Conservation (phyloP, 805 yeast species). For the Metahyphopichia silvanorum region DNA sequence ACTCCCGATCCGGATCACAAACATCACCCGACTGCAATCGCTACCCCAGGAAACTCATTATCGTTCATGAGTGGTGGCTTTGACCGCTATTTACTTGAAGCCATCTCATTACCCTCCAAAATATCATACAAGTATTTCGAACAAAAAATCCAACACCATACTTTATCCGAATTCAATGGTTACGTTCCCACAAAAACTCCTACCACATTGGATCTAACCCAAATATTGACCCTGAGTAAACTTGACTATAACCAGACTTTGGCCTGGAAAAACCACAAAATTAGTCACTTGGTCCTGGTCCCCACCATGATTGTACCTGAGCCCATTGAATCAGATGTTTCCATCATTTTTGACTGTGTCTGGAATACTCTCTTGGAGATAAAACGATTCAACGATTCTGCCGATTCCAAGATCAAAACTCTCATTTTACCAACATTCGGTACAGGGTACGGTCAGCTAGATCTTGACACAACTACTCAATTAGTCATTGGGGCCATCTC, state of each 20-base stretch:
- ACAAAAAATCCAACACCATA: conserved; percentile 12
- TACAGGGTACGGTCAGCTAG: conserved; percentile 22
- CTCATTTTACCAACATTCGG: conserved; percentile 25
- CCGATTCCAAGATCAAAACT: conserved; percentile 4
- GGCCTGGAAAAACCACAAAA: conserved; percentile 7
- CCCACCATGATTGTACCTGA: conserved; percentile 28
- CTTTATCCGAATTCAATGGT: conserved; percentile 12
- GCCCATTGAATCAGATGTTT: conserved; percentile 1
- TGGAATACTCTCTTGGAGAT: conserved; percentile 17
- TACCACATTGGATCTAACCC: conserved; percentile 10
- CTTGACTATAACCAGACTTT: conserved; percentile 5
- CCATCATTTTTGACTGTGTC: conserved; percentile 14
- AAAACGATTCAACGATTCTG: not conserved
- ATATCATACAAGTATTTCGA: conserved; percentile 10
- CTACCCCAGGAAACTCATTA: conserved; percentile 23
- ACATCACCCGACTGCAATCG: conserved; percentile 15
- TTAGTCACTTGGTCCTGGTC: conserved; percentile 7
- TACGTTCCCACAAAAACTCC: conserved; percentile 14
- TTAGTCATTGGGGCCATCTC: conserved; percentile 18
- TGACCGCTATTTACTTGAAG: conserved; percentile 17
- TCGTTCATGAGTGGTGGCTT: conserved; percentile 28
- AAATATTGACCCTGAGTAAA: conserved; percentile 1
- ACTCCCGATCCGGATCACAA: too few relatives aligned
- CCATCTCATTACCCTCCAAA: conserved; percentile 4
- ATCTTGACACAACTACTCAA: conserved; percentile 11